These are phyloP conservation scores for Suillus occidentalis DNA, from an alignment of 768 basidiomycete species.

Conservation along the genomic window DNA sequence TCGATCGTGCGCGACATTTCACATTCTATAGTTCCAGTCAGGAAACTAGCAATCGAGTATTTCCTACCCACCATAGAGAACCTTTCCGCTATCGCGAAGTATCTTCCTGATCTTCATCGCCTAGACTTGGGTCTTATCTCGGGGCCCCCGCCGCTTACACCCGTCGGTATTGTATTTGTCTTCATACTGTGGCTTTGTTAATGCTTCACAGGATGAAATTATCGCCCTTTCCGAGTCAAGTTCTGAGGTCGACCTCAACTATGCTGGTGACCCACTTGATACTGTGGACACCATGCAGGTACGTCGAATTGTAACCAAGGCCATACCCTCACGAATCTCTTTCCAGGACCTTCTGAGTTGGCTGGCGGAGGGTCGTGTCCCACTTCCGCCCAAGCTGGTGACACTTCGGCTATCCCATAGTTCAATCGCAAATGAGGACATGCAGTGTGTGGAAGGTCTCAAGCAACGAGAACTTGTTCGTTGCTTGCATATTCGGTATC, in stretches of 20 bases:
- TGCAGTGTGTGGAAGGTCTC: neutral
- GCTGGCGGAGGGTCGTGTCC: neutral
- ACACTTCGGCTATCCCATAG: constrained; percentile 1
- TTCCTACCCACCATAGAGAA: neutral
- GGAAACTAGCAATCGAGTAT: neutral
- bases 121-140: neutral
- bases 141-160: neutral
- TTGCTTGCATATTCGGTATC: neutral
- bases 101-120: constrained; percentile 1
- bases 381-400: neutral
- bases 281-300: neutral
- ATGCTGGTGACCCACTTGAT: neutral
- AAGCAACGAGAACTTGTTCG: neutral
- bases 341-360: neutral
- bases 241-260: neutral
- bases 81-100: neutral
- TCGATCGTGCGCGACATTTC: neutral
- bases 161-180: neutral
- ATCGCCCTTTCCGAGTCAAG: neutral
- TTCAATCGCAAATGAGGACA: neutral
- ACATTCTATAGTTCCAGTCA: neutral
- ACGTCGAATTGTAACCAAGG: neutral
- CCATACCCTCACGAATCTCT: neutral
- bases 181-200: neutral
- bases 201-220: neutral